These are phyloP conservation scores for Nemania serpens DNA, from an alignment of 2,329 filamentous ascomycete species.

Conservation along the genomic window DNA sequence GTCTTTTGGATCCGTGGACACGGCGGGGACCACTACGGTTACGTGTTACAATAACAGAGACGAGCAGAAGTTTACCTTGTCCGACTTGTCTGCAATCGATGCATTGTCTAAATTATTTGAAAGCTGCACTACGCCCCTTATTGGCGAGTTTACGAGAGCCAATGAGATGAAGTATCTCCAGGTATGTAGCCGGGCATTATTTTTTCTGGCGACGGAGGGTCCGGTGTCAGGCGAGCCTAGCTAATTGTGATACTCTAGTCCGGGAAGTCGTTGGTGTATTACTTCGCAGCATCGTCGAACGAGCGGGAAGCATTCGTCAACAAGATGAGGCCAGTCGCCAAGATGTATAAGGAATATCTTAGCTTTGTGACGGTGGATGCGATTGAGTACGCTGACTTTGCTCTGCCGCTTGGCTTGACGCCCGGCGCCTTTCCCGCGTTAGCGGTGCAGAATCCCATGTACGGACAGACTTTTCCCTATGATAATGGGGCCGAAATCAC, in stretches of 20 bases:
- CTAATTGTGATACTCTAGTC: slow-evolving; percentile 35
- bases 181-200: slow-evolving; percentile 33
- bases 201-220: background rate
- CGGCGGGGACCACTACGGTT: slow-evolving; percentile 28
- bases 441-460: slow-evolving; percentile 51
- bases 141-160: slow-evolving; percentile 51
- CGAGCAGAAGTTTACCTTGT: slow-evolving; percentile 40
- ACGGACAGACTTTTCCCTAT: slow-evolving; percentile 51
- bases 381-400: slow-evolving; percentile 51
- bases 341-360: slow-evolving; percentile 53
- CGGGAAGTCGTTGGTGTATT: slow-evolving; percentile 47
- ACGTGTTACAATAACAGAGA: slow-evolving; percentile 50
- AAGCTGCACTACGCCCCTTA: slow-evolving; percentile 46
- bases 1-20: slow-evolving; percentile 46
- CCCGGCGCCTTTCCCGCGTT: slow-evolving; percentile 41
- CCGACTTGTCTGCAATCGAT: slow-evolving; percentile 41
- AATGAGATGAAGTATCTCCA: slow-evolving; percentile 50
- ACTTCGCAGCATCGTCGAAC: slow-evolving; percentile 39
- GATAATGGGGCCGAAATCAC: slow-evolving; percentile 38
- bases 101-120: slow-evolving; percentile 47
- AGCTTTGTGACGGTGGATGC: slow-evolving; percentile 54
- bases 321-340: slow-evolving; percentile 48
- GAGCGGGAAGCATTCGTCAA: slow-evolving; percentile 45
- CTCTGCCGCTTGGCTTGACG: slow-evolving; percentile 45
- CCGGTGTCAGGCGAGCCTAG: background rate